A percentile compares a stretch with the other conserved stretches of the same genome.
Conservation (phyloP, 2,329 filamentous ascomycete genomes). For the Diaporthe aspalathi region DNA sequence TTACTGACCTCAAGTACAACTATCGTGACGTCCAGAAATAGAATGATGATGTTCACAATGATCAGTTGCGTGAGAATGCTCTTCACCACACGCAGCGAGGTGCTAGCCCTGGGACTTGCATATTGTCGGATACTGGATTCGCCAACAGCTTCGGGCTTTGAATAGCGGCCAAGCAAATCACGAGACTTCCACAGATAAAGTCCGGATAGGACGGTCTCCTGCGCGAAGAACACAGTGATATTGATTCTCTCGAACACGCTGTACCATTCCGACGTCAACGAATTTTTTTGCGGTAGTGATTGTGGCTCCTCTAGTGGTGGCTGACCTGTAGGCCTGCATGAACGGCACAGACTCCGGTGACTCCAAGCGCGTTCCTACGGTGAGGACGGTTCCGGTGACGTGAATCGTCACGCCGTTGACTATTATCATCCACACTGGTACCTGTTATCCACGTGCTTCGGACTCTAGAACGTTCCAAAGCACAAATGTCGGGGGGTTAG, state of each 20-base stretch:
- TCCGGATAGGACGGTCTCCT: slow-evolving; percentile 59
- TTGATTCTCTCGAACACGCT: slow-evolving; percentile 59
- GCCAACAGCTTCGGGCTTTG: slow-evolving; percentile 41
- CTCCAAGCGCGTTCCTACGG: slow-evolving; percentile 54
- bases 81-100: slow-evolving; percentile 8
- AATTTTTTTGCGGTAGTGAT: not conserved
- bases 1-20: slow-evolving; percentile 16
- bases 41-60: slow-evolving; percentile 12
- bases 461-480: too few relatives aligned
- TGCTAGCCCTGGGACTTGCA: not conserved
- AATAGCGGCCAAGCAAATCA: slow-evolving; percentile 50
- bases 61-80: slow-evolving; percentile 24
- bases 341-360: not conserved
- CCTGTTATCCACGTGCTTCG: too few relatives aligned
- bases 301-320: not conserved
- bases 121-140: not conserved
- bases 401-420: slow-evolving; percentile 60
- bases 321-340: slow-evolving; percentile 2
- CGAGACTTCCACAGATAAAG: slow-evolving; percentile 58
- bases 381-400: slow-evolving; percentile 61
- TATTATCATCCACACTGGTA: slow-evolving; percentile 60
- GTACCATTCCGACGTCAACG: slow-evolving; percentile 48
- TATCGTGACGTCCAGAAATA: slow-evolving; percentile 11
- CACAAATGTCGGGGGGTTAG: too few relatives aligned
- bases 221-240: slow-evolving; percentile 60